Evolutionary conservation across 2,329 filamentous ascomycete species (phyloP).

Genomic region (Sordariomycetes sp.): DNA sequence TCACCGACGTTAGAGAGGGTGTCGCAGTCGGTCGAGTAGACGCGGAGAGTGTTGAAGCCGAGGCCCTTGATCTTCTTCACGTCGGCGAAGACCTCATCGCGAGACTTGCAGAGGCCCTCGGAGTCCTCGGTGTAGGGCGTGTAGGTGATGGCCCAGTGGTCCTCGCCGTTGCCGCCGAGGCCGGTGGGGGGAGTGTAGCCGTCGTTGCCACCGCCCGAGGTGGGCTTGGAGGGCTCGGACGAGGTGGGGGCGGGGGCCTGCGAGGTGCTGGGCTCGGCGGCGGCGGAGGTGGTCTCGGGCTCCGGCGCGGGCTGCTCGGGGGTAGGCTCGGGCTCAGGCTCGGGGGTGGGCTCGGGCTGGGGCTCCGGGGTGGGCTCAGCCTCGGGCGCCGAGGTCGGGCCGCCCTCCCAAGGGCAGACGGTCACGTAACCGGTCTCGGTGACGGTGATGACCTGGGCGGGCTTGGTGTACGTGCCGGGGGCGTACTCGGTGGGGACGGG

Average conservation of each 20-base stretch:
- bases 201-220: slow-evolving; percentile 8
- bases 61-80: slow-evolving; percentile 46
- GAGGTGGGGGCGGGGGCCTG: too few relatives aligned
- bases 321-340: slow-evolving; percentile 10
- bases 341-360: slow-evolving; percentile 12
- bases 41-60: slow-evolving; percentile 60
- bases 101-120: slow-evolving; percentile 50
- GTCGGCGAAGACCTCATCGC: slow-evolving; percentile 42
- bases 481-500: slow-evolving; percentile 50
- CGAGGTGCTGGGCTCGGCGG: too few relatives aligned
- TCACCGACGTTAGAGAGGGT: slow-evolving; percentile 63
- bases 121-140: slow-evolving; percentile 51
- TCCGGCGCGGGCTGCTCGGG: slow-evolving; percentile 6
- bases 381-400: slow-evolving; percentile 14
- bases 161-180: slow-evolving; percentile 25
- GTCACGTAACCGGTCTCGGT: slow-evolving; percentile 55
- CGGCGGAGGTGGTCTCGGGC: background rate
- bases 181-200: slow-evolving; percentile 13
- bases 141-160: slow-evolving; percentile 68
- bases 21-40: slow-evolving; percentile 88
- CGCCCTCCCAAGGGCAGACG: slow-evolving; percentile 47
- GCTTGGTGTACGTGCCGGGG: slow-evolving; percentile 62
- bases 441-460: slow-evolving; percentile 52
- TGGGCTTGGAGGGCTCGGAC: slow-evolving; percentile 9
- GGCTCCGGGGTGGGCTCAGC: slow-evolving; percentile 11